Evolutionary conservation across 805 yeast species (phyloP).

Genomic region (Schwanniomyces polymorphus): DNA sequence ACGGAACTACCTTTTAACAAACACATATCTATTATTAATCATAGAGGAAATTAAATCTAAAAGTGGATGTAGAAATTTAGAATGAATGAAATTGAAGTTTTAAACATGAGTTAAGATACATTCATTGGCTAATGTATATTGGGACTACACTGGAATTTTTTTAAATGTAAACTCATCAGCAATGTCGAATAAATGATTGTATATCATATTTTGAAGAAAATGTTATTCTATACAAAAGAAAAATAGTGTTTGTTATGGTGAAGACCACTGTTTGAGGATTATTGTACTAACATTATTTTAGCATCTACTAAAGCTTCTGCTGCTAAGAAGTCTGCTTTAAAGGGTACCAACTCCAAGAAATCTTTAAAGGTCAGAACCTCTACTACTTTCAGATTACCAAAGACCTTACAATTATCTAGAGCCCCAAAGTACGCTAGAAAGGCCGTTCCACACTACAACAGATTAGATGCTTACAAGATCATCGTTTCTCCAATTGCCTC

Average conservation of each 20-base stretch:
- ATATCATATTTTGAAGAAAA: neutral
- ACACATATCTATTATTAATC: neutral
- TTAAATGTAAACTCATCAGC: too few species aligned
- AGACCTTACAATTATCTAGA: slow-evolving; percentile 93
- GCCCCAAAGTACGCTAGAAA: slow-evolving; percentile 93
- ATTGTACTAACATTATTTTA: slow-evolving; percentile 27
- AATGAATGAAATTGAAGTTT: neutral
- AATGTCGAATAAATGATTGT: neutral
- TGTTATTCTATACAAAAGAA: neutral
- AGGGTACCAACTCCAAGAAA: slow-evolving; percentile 93
- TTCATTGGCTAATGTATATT: too few species aligned
- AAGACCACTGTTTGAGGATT: neutral
- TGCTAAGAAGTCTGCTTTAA: slow-evolving; percentile 98
- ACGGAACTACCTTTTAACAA: neutral
- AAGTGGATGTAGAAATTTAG: neutral
- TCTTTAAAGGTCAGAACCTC: slow-evolving; percentile 90
- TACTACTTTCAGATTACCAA: slow-evolving; percentile 96
- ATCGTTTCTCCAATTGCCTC: slow-evolving; percentile 94
- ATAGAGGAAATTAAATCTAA: neutral
- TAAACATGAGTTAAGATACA: neutral
- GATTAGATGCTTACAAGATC: slow-evolving; percentile 94
- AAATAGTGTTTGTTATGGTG: neutral
- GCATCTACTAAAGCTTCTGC: slow-evolving; percentile 81
- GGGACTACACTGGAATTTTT: too few species aligned
- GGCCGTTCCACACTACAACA: slow-evolving; percentile 96